These are phyloP conservation scores for Ogataea saltuana DNA, from an alignment of 805 yeast species.

Conservation along the genomic window DNA sequence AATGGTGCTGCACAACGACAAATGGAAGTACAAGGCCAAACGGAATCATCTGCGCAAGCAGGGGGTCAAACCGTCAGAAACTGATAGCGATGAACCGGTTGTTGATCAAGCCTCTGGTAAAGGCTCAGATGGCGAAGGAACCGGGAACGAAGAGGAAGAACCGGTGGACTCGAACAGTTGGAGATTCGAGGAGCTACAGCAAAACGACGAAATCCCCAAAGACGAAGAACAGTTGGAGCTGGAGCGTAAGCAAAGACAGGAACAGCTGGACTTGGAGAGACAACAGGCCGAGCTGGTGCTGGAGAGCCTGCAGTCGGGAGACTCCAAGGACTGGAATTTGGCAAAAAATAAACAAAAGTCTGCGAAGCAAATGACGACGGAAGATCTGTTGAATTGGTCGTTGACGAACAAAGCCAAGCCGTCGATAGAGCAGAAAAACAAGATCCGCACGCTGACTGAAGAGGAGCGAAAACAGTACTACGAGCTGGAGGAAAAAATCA, in stretches of 20 bases:
- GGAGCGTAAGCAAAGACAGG: slow-evolving; percentile 9
- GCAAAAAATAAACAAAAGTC: slow-evolving; percentile 5
- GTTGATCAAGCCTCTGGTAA: neutral
- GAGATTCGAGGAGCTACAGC: slow-evolving; percentile 29
- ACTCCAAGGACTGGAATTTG: slow-evolving; percentile 9
- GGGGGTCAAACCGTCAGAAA: slow-evolving; percentile 26
- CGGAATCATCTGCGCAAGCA: slow-evolving; percentile 44
- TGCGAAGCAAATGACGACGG: slow-evolving; percentile 14
- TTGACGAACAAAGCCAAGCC: neutral
- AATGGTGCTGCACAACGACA: slow-evolving; percentile 55
- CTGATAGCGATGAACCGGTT: slow-evolving; percentile 1
- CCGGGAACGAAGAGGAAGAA: slow-evolving; percentile 7
- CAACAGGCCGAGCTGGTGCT: slow-evolving; percentile 12
- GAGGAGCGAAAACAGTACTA: slow-evolving; percentile 26
- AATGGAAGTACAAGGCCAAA: slow-evolving; percentile 53
- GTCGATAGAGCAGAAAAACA: neutral
- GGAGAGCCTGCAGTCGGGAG: slow-evolving; percentile 8
- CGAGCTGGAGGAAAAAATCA: slow-evolving; percentile 24
- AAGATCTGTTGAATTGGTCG: slow-evolving; percentile 21
- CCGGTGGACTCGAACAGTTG: slow-evolving; percentile 27
- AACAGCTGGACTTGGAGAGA: slow-evolving; percentile 11
- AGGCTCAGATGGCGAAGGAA: slow-evolving; percentile 7
- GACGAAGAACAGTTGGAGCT: slow-evolving; percentile 17
- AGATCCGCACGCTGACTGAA: slow-evolving; percentile 16
- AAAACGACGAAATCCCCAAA: slow-evolving; percentile 9